Conservation (phyloP, 2,329 filamentous ascomycete species). For the Arthrobotrys sinensis region DNA sequence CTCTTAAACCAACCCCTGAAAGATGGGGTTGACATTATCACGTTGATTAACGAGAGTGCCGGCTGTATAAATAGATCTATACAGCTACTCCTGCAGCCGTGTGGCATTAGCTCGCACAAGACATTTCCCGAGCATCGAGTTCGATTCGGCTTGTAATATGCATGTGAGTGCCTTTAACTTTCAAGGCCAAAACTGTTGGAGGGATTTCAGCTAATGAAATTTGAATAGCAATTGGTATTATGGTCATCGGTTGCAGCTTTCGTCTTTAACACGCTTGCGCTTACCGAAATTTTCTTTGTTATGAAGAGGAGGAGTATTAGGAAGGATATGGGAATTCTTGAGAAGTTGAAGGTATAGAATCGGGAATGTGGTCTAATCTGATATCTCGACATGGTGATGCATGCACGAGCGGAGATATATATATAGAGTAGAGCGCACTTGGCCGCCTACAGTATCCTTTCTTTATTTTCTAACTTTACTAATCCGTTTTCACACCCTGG, state of each 20-base stretch:
- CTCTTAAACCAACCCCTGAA: no score
- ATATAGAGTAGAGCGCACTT: no score
- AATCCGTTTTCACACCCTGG: no score
- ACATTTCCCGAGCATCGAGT: conserved; percentile 52
- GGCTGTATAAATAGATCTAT: conserved; percentile 35
- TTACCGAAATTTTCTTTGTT: conserved; percentile 30
- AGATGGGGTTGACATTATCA: no score
- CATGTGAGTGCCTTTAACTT: conserved; percentile 40
- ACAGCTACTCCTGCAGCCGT: conserved; percentile 49
- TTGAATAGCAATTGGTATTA: conserved; percentile 38
- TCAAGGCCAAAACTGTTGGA: no score
- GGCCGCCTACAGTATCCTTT: no score
- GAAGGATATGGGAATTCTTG: conserved; percentile 46
- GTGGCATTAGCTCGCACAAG: conserved; percentile 42
- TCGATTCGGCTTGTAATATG: conserved; percentile 41
- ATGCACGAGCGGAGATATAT: no score
- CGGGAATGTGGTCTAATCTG: not conserved
- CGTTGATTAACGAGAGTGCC: not conserved
- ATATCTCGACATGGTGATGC: no score
- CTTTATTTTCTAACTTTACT: no score
- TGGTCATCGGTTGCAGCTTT: conserved; percentile 41
- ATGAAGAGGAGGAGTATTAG: conserved; percentile 34
- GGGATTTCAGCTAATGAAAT: no score
- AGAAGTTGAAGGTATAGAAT: conserved; percentile 53
- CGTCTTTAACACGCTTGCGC: conserved; percentile 25